Evolutionary conservation across 2,329 filamentous ascomycete species (phyloP).

Genomic region (Phialemoniopsis sp.): DNA sequence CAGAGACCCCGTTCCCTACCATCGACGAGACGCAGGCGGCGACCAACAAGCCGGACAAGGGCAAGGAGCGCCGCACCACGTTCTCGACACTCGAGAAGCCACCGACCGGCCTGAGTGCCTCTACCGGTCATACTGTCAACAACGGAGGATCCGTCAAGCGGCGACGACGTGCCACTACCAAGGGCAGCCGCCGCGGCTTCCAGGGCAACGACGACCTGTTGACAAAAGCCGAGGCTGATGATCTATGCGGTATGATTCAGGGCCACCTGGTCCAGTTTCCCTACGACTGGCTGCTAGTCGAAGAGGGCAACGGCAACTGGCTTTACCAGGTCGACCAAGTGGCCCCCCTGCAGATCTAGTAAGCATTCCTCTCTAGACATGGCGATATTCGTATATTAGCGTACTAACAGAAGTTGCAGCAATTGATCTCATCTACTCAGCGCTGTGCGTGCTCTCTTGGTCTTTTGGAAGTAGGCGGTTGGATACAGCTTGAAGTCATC

Average conservation of each 20-base stretch:
- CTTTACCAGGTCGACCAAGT: conserved; percentile 94
- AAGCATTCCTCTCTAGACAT: conserved; percentile 41
- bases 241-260: conserved; percentile 76
- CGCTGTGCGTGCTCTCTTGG: conserved; percentile 3
- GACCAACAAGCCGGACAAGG: conserved; percentile 24
- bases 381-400: no score
- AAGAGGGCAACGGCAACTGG: conserved; percentile 94
- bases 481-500: background rate
- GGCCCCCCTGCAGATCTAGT: conserved; percentile 96
- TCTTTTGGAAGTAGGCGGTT: conserved; percentile 12
- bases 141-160: conserved; percentile 48
- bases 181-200: conserved; percentile 61
- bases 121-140: conserved; percentile 13
- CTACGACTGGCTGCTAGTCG: conserved; percentile 90
- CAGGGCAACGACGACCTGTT: conserved; percentile 71
- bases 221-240: conserved; percentile 71
- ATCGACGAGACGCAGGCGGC: conserved; percentile 14
- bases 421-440: no score
- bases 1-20: conserved; percentile 14
- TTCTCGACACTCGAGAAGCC: conserved; percentile 52
- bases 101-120: conserved; percentile 13
- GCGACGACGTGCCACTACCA: conserved; percentile 66
- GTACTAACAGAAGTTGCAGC: no score
- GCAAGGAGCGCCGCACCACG: conserved; percentile 41
- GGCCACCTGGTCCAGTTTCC: conserved; percentile 89